Evolutionary conservation across 2,329 filamentous ascomycete species (phyloP).

Genomic region (Alternaria consortialis): DNA sequence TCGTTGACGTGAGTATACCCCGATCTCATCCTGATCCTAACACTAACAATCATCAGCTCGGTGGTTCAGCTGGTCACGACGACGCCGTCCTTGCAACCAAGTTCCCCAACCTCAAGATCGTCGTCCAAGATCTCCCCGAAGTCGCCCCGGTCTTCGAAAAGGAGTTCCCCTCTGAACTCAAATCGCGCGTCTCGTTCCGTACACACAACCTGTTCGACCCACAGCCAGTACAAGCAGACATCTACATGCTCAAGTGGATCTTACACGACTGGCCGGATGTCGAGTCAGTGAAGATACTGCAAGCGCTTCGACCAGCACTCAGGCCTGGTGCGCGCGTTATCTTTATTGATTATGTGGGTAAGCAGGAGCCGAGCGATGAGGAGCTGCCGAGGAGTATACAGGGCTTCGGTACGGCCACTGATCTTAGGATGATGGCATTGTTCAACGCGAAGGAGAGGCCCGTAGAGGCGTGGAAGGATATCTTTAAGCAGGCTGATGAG

Average conservation of each 20-base stretch:
- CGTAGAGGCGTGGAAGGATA: conserved; percentile 56
- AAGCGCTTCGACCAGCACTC: conserved; percentile 63
- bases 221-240: conserved; percentile 61
- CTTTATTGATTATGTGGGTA: conserved; percentile 50
- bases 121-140: conserved; percentile 45
- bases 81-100: conserved; percentile 37
- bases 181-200: conserved; percentile 48
- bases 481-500: conserved; percentile 59
- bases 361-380: conserved; percentile 38
- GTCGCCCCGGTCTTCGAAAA: conserved; percentile 34
- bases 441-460: conserved; percentile 61
- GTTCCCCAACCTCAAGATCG: conserved; percentile 41
- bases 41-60: conserved; percentile 27
- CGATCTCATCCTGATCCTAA: neutral
- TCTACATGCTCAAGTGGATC: conserved; percentile 68
- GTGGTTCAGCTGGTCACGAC: conserved; percentile 45
- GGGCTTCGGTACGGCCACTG: conserved; percentile 50
- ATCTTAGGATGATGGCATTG: conserved; percentile 62
- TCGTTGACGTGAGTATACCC: conserved; percentile 40
- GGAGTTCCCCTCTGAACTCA: conserved; percentile 34
- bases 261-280: conserved; percentile 69
- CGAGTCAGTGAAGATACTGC: conserved; percentile 48
- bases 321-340: conserved; percentile 63
- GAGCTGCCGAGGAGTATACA: conserved; percentile 36
- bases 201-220: conserved; percentile 67